A percentile compares a stretch with the other conserved stretches of the same genome.
Conservation (phyloP, 1,139 yeast genomes). For the Chernovozyma sophiae-reginae region DNA sequence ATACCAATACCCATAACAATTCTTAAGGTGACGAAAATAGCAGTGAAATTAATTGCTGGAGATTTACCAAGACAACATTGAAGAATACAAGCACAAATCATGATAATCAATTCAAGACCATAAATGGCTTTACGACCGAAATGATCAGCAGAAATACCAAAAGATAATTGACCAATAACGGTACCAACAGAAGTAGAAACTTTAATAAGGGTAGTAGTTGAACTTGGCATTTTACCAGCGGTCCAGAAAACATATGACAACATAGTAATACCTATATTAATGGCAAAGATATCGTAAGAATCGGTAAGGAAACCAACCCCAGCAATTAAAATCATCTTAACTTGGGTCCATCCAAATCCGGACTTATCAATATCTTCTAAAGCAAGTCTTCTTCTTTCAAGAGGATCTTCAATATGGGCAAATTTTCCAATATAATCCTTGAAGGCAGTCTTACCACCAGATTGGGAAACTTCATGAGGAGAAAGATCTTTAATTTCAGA, state of each 20-base stretch:
- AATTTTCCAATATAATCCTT: slow-evolving; percentile 81
- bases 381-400: slow-evolving; percentile 87
- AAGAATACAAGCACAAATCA: slow-evolving; percentile 74
- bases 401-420: slow-evolving; percentile 80
- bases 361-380: slow-evolving; percentile 85
- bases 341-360: slow-evolving; percentile 82
- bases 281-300: slow-evolving; percentile 88
- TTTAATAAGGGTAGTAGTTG: slow-evolving; percentile 72
- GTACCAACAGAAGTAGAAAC: slow-evolving; percentile 94
- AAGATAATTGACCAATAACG: slow-evolving; percentile 84
- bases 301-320: slow-evolving; percentile 95
- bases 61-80: slow-evolving; percentile 71
- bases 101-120: slow-evolving; percentile 81
- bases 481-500: slow-evolving; percentile 7
- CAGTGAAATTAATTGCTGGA: slow-evolving; percentile 67
- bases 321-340: slow-evolving; percentile 82
- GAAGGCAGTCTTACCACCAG: slow-evolving; percentile 87
- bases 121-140: slow-evolving; percentile 85
- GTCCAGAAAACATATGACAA: slow-evolving; percentile 72
- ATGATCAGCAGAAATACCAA: slow-evolving; percentile 80
- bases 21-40: slow-evolving; percentile 71
- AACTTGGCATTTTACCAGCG: slow-evolving; percentile 55
- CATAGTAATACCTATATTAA: slow-evolving; percentile 76
- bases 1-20: slow-evolving; percentile 93
- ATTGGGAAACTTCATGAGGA: slow-evolving; percentile 9